Conservation (phyloP, 129 eudicot species). For the Kitagawia praeruptora region DNA sequence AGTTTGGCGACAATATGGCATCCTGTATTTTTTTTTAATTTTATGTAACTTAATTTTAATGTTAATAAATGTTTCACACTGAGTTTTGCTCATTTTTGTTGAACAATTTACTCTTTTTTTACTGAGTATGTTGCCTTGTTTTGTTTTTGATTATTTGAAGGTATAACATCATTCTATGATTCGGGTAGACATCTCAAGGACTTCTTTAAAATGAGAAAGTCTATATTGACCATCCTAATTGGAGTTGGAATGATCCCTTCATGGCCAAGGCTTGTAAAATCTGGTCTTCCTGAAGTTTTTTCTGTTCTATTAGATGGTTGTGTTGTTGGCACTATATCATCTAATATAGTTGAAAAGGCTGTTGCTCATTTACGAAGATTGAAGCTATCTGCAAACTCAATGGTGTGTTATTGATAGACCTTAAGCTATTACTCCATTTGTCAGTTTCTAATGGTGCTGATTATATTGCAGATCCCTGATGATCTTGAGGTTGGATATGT, state of each 20-base stretch:
- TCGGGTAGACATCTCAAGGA: slow-evolving; percentile 57
- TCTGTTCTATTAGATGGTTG: slow-evolving; percentile 86
- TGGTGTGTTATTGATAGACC: slow-evolving; percentile 31
- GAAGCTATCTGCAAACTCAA: slow-evolving; percentile 52
- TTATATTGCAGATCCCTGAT: slow-evolving; percentile 61
- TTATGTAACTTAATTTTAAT: neutral
- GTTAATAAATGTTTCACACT: neutral
- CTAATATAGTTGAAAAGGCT: slow-evolving; percentile 50
- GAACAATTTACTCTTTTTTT: neutral
- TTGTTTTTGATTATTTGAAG: slow-evolving; percentile 19
- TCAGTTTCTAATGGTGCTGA: neutral
- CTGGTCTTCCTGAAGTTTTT: slow-evolving; percentile 86
- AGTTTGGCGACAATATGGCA: neutral
- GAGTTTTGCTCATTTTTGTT: neutral
- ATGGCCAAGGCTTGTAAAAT: slow-evolving; percentile 64
- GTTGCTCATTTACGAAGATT: slow-evolving; percentile 63
- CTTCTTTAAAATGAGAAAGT: slow-evolving; percentile 48
- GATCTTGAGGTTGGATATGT: slow-evolving; percentile 93
- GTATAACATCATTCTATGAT: slow-evolving; percentile 75
- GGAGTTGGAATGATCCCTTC: slow-evolving; percentile 73
- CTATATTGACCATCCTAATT: slow-evolving; percentile 47
- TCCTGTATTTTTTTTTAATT: neutral
- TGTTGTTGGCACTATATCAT: slow-evolving; percentile 70
- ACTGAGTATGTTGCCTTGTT: neutral
- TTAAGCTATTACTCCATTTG: neutral